Evolutionary conservation across 768 basidiomycete genomes (phyloP).

Genomic region (Kwoniella dejecticola): DNA sequence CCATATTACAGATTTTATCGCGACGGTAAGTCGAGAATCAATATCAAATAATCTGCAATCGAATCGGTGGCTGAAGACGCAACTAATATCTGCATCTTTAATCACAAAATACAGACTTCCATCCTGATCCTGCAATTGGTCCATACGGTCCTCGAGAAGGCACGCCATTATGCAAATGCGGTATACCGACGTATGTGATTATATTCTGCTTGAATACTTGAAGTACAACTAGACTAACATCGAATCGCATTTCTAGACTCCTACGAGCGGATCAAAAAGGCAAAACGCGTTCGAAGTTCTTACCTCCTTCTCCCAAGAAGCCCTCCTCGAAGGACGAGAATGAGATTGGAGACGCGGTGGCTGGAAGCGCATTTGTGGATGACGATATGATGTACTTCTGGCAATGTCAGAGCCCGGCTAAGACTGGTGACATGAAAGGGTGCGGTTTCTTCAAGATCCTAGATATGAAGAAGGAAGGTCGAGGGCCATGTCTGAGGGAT

Average conservation of each 20-base stretch:
- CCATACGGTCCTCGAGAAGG: slow-evolving; percentile 40
- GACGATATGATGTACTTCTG: slow-evolving; percentile 53
- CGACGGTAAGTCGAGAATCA: slow-evolving; percentile 8
- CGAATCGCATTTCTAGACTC: slow-evolving; percentile 23
- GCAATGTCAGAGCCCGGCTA: slow-evolving; percentile 51
- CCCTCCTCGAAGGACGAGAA: not conserved
- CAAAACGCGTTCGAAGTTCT: slow-evolving; percentile 38
- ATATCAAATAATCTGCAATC: no score
- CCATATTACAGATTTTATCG: slow-evolving; percentile 22
- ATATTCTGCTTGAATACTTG: not conserved
- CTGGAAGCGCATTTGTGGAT: no score
- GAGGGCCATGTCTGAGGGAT: slow-evolving; percentile 49
- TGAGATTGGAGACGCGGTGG: no score
- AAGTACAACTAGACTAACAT: not conserved
- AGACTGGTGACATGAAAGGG: slow-evolving; percentile 52
- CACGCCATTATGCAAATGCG: slow-evolving; percentile 52
- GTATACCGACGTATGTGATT: slow-evolving; percentile 49
- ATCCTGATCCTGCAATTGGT: slow-evolving; percentile 35
- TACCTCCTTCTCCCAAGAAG: slow-evolving; percentile 14
- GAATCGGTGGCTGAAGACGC: no score
- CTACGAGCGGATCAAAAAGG: slow-evolving; percentile 55
- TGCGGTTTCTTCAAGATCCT: slow-evolving; percentile 55
- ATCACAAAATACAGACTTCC: slow-evolving; percentile 43
- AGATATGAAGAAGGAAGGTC: slow-evolving; percentile 48
- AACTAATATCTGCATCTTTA: not conserved